Percentiles rank a stretch among this genome's conserved stretches.
phyloP scores from a whole-genome alignment of 2,329 filamentous ascomycete genomes.

The Catunica adiposa region DNA sequence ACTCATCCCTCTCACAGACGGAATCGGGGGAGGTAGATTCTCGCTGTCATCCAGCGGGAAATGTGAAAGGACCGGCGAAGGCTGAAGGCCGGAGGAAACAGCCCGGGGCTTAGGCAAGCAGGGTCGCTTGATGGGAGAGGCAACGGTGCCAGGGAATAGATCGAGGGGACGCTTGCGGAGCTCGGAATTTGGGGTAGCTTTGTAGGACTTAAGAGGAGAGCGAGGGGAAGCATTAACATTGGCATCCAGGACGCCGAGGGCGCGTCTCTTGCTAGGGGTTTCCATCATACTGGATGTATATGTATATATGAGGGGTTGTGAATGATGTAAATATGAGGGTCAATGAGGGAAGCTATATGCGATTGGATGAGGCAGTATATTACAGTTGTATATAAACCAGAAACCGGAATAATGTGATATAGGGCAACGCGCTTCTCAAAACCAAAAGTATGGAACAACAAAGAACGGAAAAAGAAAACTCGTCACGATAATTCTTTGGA shows the following conservation, averaged over 20 bases:
- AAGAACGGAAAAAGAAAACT: neutral
- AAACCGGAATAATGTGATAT: neutral
- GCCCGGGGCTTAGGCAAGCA: constrained; percentile 7
- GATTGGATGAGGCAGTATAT: neutral
- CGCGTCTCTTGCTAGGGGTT: constrained; percentile 15
- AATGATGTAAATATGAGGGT: neutral
- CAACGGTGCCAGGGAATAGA: constrained; percentile 2
- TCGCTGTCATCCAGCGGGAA: constrained; percentile 3
- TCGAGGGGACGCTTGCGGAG: constrained; percentile 6
- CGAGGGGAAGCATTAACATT: constrained; percentile 13
- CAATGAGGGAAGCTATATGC: neutral
- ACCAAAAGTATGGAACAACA: neutral
- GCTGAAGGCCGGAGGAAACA: constrained; percentile 6
- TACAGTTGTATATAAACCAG: neutral
- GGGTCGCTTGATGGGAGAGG: constrained; percentile 1
- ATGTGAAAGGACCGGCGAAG: constrained; percentile 8
- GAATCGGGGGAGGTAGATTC: neutral
- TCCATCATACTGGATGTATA: constrained; percentile 1
- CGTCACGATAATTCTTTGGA: neutral
- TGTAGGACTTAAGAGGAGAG: constrained; percentile 10
- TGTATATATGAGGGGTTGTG: neutral
- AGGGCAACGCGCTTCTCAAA: neutral
- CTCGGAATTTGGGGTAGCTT: constrained; percentile 5
- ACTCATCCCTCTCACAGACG: neutral
- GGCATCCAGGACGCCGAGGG: constrained; percentile 14